Evolutionary conservation across 371 early-diverging fungal genomes (phyloP), one percentile per base, ranked within the genome.

Genomic region (Chytridium lagenaria): DNA sequence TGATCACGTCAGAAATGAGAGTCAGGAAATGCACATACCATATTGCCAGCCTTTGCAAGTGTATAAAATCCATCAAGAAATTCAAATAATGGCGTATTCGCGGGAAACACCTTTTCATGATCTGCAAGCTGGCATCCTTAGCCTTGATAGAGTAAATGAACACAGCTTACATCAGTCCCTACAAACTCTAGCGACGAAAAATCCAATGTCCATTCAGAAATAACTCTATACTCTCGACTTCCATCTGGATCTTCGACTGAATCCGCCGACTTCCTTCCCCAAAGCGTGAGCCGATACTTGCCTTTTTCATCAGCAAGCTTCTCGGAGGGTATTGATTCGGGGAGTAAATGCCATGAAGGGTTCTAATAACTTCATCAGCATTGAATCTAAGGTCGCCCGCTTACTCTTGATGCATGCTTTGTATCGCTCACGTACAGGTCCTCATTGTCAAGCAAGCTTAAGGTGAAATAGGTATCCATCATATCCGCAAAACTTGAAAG

Each of bases 381-480:
- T n/a, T n/a, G n/a, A n/a, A n/a, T n/a, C n/a, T n/a, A n/a, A n/a
- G n/a, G n/a, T n/a, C n/a, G n/a, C n/a, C n/a, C 30, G 33, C 50
- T 23, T 38, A 72, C 72, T 67, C 12, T 55, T 2, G 72, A 72
- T 33, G 38, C 38, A 1, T 37, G 1, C 7, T 30, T 34, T 23
- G 63, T 44, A n/a, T 72, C 72, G 67, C 72, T 72, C 2, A 28
- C 34, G 40, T 64, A 65, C 19, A 65, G 34, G 16, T 16, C 30
- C 33, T 33, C 55, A 52, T 52, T 26, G 26, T 51, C 51, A 30
- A 15, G 12, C 5, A 15, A 2, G 33, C 33, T 33, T 40, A 72
- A 39, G 1, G 59, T 57, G 49, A 67, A 72, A 33, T 52, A 59
- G 23, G 59, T 55, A 59, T 72, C 72, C 52, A 67, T n/a, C 59